phyloP scores from a whole-genome alignment of 768 basidiomycete species.

The Termitomyces sp. region DNA sequence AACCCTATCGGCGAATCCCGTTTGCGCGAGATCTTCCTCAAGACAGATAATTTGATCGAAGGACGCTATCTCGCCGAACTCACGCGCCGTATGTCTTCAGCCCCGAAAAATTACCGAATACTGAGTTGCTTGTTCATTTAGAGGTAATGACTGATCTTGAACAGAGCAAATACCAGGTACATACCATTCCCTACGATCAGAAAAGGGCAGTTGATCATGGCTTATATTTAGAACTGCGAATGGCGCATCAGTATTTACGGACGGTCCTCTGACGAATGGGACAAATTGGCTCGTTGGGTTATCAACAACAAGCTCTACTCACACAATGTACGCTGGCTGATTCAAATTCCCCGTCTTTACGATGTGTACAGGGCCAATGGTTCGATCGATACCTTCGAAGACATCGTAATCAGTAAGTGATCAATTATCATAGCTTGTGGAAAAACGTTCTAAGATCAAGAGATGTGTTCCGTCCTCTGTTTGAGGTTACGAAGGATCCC shows the following conservation, averaged over 20 bases:
- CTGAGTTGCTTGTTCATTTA: constrained; percentile 24
- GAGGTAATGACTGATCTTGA: constrained; percentile 98
- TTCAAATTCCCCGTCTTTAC: constrained; percentile 93
- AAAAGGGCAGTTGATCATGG: background rate
- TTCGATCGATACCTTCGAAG: constrained; percentile 80
- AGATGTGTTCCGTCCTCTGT: constrained; percentile 93
- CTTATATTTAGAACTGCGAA: constrained; percentile 72
- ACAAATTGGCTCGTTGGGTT: constrained; percentile 97
- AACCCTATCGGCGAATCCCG: constrained; percentile 96
- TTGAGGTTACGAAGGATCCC: constrained; percentile 95
- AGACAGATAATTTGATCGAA: constrained; percentile 93
- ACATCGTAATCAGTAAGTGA: constrained; percentile 72
- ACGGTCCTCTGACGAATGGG: constrained; percentile 82
- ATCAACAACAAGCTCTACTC: constrained; percentile 89
- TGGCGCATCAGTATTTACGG: constrained; percentile 98
- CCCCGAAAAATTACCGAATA: background rate
- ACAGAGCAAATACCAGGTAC: constrained; percentile 96
- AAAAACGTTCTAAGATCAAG: background rate
- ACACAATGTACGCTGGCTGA: constrained; percentile 97
- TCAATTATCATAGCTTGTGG: background rate
- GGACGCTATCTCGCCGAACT: constrained; percentile 94
- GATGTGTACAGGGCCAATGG: constrained; percentile 92
- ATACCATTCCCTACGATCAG: constrained; percentile 1
- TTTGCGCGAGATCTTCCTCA: constrained; percentile 94
- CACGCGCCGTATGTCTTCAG: constrained; percentile 60